Conservation (phyloP, 2,329 filamentous ascomycete genomes). For the Ustilaginoidea virens region DNA sequence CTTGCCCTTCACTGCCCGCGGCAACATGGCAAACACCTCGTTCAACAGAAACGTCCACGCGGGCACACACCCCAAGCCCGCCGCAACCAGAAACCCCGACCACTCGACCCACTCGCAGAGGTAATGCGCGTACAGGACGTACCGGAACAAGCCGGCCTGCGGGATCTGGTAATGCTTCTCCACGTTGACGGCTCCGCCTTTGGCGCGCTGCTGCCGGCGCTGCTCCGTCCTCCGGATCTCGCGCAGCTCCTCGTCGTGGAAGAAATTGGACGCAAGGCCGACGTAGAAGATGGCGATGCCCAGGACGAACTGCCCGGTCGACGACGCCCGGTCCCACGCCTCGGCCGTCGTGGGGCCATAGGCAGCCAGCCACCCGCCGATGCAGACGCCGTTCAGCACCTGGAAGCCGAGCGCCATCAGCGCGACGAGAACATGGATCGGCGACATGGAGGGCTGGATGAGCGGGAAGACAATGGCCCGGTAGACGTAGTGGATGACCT, state of each 20-base stretch:
- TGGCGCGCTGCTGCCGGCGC: slow-evolving; percentile 30
- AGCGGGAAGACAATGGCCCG: slow-evolving; percentile 72
- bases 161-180: slow-evolving; percentile 83
- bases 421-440: slow-evolving; percentile 61
- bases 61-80: slow-evolving; percentile 52
- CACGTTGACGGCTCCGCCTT: slow-evolving; percentile 15
- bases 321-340: slow-evolving; percentile 28
- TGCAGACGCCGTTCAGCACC: slow-evolving; percentile 58
- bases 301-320: slow-evolving; percentile 32
- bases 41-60: slow-evolving; percentile 74
- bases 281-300: slow-evolving; percentile 64
- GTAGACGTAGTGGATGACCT: slow-evolving; percentile 79
- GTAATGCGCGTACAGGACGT: slow-evolving; percentile 83
- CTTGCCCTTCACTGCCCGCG: slow-evolving; percentile 65
- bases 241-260: slow-evolving; percentile 78
- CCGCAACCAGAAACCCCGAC: slow-evolving; percentile 71
- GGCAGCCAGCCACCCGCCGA: slow-evolving; percentile 70
- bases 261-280: slow-evolving; percentile 68
- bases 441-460: slow-evolving; percentile 82
- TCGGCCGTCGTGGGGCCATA: slow-evolving; percentile 53
- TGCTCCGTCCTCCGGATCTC: slow-evolving; percentile 64
- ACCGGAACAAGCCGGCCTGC: slow-evolving; percentile 64
- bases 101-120: slow-evolving; percentile 96
- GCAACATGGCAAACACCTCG: slow-evolving; percentile 79
- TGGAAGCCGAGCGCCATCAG: slow-evolving; percentile 56